Base-by-base conservation (phyloP, 805 yeast genomes). In the Wickerhamomyces ciferrii region DNA sequence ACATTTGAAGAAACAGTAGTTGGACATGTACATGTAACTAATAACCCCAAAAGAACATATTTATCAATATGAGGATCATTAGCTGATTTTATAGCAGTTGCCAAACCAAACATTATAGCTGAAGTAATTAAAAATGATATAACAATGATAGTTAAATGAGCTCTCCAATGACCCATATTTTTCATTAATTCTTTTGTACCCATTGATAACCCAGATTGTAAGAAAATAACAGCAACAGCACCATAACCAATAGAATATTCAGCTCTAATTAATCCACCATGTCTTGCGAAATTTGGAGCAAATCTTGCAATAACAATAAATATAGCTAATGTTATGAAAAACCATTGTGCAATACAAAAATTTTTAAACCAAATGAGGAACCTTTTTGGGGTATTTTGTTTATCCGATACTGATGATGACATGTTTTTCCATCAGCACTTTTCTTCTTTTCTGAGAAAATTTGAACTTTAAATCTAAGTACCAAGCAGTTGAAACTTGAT, bases 1-100 rank as follows among this genome's bases (percentile, higher is more conserved):
- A 90, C 96, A 61, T 90, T 90, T 2, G 96, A 88, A 0, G 91
- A 80, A 18, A 90, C 96, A 0, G 97, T 90, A 9, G 97, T 90
- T 25, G 97, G 97, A 62, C 95, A 87, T 13, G 92, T 78, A 27
- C 87, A 87, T 2, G 96, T 86, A 41, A 88, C 84, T 18, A 90
- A 78, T 48, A 90, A 65, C 1, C 97, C 97, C 14, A 85, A 85
- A 20, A 90, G 68, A 54, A 88, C 75, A 88, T 94, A 88, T 31
- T 77, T 73, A 54, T 82, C 83, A 34, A 89, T 86, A n/a, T 68
- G 60, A 1, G 68, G 62, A 58, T 86, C 74, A 49, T 76, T 49
- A 0, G 94, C 79, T 4, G 69, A 70, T 51, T 75, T 74, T 25
- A 88, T 81, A 0, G 86, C 96, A 46, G 75, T 65, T 38, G 83